Percentiles rank a stretch among this genome's conserved stretches.
Conservation (phyloP, 352 stramenopile species). For the Pythium apleroticum region DNA sequence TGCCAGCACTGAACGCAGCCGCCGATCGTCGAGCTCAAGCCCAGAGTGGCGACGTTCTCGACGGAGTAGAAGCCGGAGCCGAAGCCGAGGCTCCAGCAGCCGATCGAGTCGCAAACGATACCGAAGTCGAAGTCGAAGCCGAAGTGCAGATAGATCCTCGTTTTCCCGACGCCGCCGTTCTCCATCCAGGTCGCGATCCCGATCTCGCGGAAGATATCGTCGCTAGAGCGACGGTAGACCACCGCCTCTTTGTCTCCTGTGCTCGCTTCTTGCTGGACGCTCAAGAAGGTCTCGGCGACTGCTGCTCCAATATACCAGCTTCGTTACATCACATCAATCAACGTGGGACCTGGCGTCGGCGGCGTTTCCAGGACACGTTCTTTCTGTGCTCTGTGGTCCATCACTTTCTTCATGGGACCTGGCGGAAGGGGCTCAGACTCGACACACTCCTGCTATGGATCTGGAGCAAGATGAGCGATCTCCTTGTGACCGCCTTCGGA, state of each 20-base stretch:
- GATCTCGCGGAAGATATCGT: background rate
- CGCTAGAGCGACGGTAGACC: too few relatives aligned
- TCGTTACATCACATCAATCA: too few relatives aligned
- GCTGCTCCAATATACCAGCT: too few relatives aligned
- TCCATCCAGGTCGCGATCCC: slow-evolving; percentile 5
- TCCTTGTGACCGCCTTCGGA: background rate
- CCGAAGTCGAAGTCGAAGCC: slow-evolving; percentile 35
- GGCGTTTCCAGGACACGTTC: too few relatives aligned
- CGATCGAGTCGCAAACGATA: slow-evolving; percentile 21
- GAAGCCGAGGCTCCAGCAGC: slow-evolving; percentile 16
- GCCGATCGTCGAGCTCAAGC: slow-evolving; percentile 22
- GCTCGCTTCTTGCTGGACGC: too few relatives aligned
- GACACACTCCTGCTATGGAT: too few relatives aligned
- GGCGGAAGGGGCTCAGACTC: too few relatives aligned
- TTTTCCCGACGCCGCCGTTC: slow-evolving; percentile 20
- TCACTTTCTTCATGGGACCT: too few relatives aligned
- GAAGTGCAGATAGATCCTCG: slow-evolving; percentile 19
- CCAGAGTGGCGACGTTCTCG: background rate
- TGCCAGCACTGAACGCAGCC: slow-evolving; percentile 5
- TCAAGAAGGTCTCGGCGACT: too few relatives aligned
- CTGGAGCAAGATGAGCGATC: too few relatives aligned
- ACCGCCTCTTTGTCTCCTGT: background rate
- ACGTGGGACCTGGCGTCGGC: too few relatives aligned
- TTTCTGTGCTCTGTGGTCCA: too few relatives aligned
- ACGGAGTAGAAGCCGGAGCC: slow-evolving; percentile 16